Percentiles rank a stretch among this genome's conserved stretches.
Evolutionary conservation across 345 rosid species (phyloP).

Genomic region (Moringa oleifera): DNA sequence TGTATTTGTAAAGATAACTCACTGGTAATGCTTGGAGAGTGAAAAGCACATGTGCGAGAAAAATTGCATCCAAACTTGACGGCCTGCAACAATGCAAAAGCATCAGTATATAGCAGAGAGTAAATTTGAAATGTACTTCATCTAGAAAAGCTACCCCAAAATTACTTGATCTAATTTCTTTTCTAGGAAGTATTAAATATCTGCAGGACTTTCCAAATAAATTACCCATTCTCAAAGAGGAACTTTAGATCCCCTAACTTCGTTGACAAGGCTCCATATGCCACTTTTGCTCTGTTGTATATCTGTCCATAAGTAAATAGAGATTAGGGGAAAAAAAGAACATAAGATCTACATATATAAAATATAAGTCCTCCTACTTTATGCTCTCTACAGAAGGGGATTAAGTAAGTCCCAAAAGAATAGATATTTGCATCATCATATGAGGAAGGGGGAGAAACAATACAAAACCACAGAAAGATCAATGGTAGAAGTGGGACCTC

Average conservation of each 20-base stretch:
- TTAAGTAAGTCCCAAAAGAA: too few species aligned
- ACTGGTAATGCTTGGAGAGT: slow-evolving; percentile 77
- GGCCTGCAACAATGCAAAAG: slow-evolving; percentile 46
- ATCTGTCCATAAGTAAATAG: slow-evolving; percentile 41
- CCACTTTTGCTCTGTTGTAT: slow-evolving; percentile 59
- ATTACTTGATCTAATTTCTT: neutral
- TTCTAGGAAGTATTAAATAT: neutral
- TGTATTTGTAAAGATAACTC: slow-evolving; percentile 28
- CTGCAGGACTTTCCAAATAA: slow-evolving; percentile 4
- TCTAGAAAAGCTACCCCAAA: neutral
- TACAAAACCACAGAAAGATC: neutral
- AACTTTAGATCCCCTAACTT: slow-evolving; percentile 66
- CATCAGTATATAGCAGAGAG: neutral
- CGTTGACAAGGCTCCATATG: slow-evolving; percentile 75
- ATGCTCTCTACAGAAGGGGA: too few species aligned
- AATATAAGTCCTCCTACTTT: neutral
- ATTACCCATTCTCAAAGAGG: slow-evolving; percentile 71
- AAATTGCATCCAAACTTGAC: slow-evolving; percentile 79
- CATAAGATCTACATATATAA: too few species aligned
- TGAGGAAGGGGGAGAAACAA: neutral
- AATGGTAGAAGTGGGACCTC: slow-evolving; percentile 44
- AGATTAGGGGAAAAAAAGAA: neutral
- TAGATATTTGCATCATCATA: too few species aligned
- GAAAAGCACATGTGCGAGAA: slow-evolving; percentile 66
- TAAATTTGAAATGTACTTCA: neutral